A percentile compares a stretch with the other conserved stretches of the same genome.
Evolutionary conservation across 2,329 filamentous ascomycete genomes (phyloP).

Genomic region (Conoideocrella luteorostrata): DNA sequence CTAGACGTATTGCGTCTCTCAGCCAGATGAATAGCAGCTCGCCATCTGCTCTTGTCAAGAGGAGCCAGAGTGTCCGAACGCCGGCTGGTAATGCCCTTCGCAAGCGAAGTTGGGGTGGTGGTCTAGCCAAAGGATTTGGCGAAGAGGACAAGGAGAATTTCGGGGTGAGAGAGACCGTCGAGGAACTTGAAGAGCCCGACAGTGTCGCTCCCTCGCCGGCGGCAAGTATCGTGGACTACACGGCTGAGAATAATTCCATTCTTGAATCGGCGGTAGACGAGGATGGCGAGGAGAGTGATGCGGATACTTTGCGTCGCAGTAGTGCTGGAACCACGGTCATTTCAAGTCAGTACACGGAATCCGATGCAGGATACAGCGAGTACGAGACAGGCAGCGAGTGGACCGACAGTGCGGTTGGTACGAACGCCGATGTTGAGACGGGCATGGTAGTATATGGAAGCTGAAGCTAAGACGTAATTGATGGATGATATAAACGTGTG

Average conservation of each 20-base stretch:
- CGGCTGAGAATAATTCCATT: conserved; percentile 9
- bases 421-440: conserved; percentile 17
- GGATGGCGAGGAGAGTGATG: conserved; percentile 37
- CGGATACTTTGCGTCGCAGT: conserved; percentile 40
- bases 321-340: conserved; percentile 44
- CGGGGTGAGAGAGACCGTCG: conserved; percentile 54
- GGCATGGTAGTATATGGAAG: conserved; percentile 29
- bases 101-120: conserved; percentile 65
- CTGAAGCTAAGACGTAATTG: neutral
- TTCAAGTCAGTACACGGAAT: conserved; percentile 31
- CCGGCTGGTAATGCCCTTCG: conserved; percentile 45
- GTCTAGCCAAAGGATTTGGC: conserved; percentile 40
- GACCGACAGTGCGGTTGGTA: conserved; percentile 35
- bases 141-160: conserved; percentile 59
- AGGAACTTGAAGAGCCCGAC: conserved; percentile 40
- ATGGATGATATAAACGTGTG: neutral
- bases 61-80: conserved; percentile 72
- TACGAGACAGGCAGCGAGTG: conserved; percentile 41
- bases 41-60: conserved; percentile 57
- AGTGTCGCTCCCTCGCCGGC: conserved; percentile 13
- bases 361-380: conserved; percentile 31
- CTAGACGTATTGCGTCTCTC: conserved; percentile 80
- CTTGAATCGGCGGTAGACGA: conserved; percentile 14
- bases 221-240: conserved; percentile 5
- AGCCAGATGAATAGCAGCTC: conserved; percentile 82